A percentile compares a stretch with the other conserved stretches of the same genome.
These are phyloP conservation scores for Cladochytrium replicatum DNA, from an alignment of 192 early-diverging fungal species.

Conservation along the genomic window DNA sequence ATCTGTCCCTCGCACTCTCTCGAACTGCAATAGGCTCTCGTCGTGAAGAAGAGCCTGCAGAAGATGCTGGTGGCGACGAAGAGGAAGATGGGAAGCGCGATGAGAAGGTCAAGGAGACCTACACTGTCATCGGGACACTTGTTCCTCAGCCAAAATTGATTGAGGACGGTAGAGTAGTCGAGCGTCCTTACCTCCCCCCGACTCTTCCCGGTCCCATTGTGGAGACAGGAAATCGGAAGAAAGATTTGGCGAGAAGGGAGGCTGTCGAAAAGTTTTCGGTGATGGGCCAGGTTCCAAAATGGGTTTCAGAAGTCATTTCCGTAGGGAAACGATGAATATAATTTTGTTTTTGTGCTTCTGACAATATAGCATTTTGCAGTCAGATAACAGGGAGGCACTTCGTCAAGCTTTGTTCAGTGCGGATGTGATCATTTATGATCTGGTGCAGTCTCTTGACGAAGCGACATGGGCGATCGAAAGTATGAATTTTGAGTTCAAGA, in stretches of 20 bases:
- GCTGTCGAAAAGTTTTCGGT: conserved; percentile 48
- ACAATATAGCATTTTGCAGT: conserved; percentile 11
- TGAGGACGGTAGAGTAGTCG: conserved; percentile 4
- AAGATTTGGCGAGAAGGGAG: conserved; percentile 34
- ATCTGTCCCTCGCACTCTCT: conserved; percentile 36
- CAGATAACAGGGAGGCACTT: conserved; percentile 27
- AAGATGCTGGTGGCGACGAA: conserved; percentile 34
- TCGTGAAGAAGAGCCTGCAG: conserved; percentile 26
- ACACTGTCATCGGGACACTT: conserved; percentile 38
- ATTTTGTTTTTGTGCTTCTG: conserved; percentile 4
- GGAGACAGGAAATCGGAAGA: conserved; percentile 47
- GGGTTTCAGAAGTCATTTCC: conserved; percentile 32
- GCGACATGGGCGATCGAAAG: conserved; percentile 44
- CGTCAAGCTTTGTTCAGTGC: conserved; percentile 24
- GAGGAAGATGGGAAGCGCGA: conserved; percentile 1
- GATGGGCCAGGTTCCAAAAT: conserved; percentile 24
- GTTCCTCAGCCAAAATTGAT: background rate
- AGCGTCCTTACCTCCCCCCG: conserved; percentile 4
- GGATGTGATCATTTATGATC: conserved; percentile 50
- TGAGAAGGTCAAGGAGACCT: conserved; percentile 26
- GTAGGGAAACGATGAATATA: conserved; percentile 16
- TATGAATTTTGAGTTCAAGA: conserved; percentile 3
- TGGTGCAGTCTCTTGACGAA: conserved; percentile 42
- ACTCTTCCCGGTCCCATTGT: conserved; percentile 33
- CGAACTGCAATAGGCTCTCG: conserved; percentile 34